Percentiles rank a stretch among this genome's conserved stretches.
Conservation (phyloP, 768 basidiomycete species). For the Xanthoconium stramineum region DNA sequence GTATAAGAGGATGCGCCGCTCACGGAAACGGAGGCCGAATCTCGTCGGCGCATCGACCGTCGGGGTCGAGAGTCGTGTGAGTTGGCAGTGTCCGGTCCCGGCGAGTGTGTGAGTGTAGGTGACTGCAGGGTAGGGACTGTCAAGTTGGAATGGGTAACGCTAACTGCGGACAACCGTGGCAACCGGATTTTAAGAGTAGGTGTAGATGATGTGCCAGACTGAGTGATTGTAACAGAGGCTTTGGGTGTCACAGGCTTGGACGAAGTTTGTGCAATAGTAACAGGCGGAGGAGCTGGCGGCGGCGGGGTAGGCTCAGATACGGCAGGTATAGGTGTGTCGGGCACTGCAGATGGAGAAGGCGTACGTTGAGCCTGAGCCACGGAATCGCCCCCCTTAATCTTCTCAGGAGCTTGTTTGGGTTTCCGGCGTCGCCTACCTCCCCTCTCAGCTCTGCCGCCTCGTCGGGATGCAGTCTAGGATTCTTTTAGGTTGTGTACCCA, state of each 20-base stretch:
- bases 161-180: slow-evolving; percentile 32
- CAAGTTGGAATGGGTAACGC: slow-evolving; percentile 21
- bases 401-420: slow-evolving; percentile 15
- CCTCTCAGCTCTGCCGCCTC: slow-evolving; percentile 13
- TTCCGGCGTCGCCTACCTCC: slow-evolving; percentile 25
- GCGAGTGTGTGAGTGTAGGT: slow-evolving; percentile 17
- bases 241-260: slow-evolving; percentile 31
- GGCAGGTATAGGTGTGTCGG: slow-evolving; percentile 14
- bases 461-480: slow-evolving; percentile 11
- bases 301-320: slow-evolving; percentile 12
- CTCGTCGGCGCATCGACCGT: slow-evolving; percentile 26
- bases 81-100: slow-evolving; percentile 19
- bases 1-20: slow-evolving; percentile 32
- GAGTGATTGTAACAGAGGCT: slow-evolving; percentile 34
- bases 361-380: slow-evolving; percentile 5
- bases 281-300: slow-evolving; percentile 4
- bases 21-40: slow-evolving; percentile 29
- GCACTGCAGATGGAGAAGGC: slow-evolving; percentile 11
- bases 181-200: slow-evolving; percentile 35
- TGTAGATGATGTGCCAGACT: slow-evolving; percentile 30
- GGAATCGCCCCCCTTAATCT: slow-evolving; percentile 15
- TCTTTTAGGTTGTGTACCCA: background rate
- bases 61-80: slow-evolving; percentile 28
- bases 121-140: slow-evolving; percentile 21
- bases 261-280: slow-evolving; percentile 9